Evolutionary conservation across 192 early-diverging fungal species (phyloP).

Genomic region (Podila clonocystis): DNA sequence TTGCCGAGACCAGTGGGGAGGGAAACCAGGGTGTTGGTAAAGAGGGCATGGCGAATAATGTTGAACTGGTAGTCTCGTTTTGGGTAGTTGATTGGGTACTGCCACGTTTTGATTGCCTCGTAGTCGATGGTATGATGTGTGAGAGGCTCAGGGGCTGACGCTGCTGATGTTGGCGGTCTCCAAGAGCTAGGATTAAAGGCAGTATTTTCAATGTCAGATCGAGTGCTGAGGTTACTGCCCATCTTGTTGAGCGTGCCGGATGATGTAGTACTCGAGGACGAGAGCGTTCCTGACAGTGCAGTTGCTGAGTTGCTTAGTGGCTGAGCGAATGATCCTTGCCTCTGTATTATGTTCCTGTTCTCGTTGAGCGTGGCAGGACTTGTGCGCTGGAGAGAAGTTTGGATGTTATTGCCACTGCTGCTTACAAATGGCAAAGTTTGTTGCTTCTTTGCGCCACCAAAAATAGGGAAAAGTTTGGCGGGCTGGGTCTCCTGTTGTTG

Average conservation of each 20-base stretch:
- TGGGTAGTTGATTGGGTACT: constrained; percentile 79
- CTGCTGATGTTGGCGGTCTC: constrained; percentile 4
- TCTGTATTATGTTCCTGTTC: background rate
- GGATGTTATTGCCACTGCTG: constrained; percentile 8
- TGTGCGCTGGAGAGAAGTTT: background rate
- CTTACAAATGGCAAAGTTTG: background rate
- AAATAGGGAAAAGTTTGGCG: constrained; percentile 25
- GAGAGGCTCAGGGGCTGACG: constrained; percentile 8
- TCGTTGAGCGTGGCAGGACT: background rate
- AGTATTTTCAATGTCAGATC: constrained; percentile 32
- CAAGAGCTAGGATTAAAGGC: constrained; percentile 16
- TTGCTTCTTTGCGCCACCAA: constrained; percentile 34
- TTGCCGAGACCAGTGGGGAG: constrained; percentile 91
- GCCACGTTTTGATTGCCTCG: constrained; percentile 67
- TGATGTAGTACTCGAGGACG: too few relatives aligned
- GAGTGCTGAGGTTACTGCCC: constrained; percentile 7
- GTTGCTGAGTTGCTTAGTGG: too few relatives aligned
- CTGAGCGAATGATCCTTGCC: background rate
- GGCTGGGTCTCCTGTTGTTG: constrained; percentile 10
- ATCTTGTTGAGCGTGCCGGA: background rate
- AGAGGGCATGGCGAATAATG: constrained; percentile 79
- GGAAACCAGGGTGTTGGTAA: constrained; percentile 88
- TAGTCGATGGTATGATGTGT: constrained; percentile 62
- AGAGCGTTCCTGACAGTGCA: too few relatives aligned
- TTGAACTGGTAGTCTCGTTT: constrained; percentile 89